Evolutionary conservation across 495 filamentous ascomycete genomes (phyloP).

Genomic region (Penicillium salamii): DNA sequence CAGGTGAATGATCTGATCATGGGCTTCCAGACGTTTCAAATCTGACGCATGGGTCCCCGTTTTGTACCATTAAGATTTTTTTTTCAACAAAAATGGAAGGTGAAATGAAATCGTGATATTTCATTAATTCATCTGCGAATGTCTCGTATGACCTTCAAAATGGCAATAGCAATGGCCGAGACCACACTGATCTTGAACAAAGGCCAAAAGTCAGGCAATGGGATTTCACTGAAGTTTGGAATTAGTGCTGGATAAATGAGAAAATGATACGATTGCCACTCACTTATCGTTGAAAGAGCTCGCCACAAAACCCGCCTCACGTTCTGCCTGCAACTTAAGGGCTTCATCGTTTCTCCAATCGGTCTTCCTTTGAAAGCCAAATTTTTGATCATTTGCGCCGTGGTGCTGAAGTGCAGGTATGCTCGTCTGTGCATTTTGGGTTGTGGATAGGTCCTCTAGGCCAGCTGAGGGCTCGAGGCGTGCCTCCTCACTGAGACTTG

Average conservation of each 20-base stretch:
- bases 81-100: neutral
- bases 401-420: neutral
- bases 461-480: neutral
- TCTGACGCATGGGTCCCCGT: neutral
- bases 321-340: neutral
- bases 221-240: neutral
- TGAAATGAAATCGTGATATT: neutral
- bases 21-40: constrained; percentile 17
- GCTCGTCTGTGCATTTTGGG: neutral
- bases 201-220: neutral
- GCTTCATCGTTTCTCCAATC: constrained; percentile 2
- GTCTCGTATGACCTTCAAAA: neutral
- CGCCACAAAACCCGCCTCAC: constrained; percentile 3
- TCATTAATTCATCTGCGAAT: neutral
- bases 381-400: neutral
- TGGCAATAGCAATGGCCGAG: constrained; percentile 2
- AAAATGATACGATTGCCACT: neutral
- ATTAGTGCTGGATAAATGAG: neutral
- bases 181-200: neutral
- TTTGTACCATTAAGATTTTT: neutral
- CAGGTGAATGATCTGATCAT: constrained; percentile 24
- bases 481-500: neutral
- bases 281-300: neutral
- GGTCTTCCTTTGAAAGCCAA: neutral
- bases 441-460: neutral